phyloP scores from a whole-genome alignment of 139 green algal genomes.

The Chlamydomonas sp. region DNA sequence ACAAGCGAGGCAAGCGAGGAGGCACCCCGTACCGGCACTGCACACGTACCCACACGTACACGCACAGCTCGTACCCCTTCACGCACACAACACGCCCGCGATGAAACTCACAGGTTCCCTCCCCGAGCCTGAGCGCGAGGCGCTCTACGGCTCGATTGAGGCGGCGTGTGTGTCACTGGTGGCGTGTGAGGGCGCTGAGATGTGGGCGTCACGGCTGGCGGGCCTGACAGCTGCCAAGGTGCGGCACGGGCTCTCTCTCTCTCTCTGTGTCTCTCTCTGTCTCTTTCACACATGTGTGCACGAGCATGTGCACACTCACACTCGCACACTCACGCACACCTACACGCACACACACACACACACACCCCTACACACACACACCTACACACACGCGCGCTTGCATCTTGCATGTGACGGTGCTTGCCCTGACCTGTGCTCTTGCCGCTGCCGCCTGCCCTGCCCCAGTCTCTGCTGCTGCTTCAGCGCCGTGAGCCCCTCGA shows the following conservation, averaged over 20 bases:
- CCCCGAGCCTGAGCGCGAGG: background rate
- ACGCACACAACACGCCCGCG: background rate
- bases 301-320: background rate
- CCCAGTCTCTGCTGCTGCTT: constrained; percentile 19
- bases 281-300: background rate
- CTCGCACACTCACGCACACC: background rate
- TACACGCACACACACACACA: background rate
- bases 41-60: too few species aligned
- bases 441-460: background rate
- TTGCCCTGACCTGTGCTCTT: background rate
- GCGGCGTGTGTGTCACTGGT: constrained; percentile 17
- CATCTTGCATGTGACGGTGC: too few species aligned
- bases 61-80: background rate
- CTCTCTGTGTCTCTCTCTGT: background rate
- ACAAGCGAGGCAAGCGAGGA: background rate
- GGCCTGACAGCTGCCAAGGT: constrained; percentile 41
- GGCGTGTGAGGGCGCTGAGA: constrained; percentile 8
- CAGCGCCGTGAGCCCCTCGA: constrained; percentile 17
- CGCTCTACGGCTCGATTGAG: background rate
- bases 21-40: too few species aligned
- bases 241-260: background rate
- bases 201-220: constrained; percentile 45
- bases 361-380: background rate
- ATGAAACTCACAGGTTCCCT: background rate
- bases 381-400: too few species aligned